Percentiles rank a stretch among this genome's conserved stretches.
Conservation (phyloP, 495 filamentous ascomycete species). For the Daldinia loculata region DNA sequence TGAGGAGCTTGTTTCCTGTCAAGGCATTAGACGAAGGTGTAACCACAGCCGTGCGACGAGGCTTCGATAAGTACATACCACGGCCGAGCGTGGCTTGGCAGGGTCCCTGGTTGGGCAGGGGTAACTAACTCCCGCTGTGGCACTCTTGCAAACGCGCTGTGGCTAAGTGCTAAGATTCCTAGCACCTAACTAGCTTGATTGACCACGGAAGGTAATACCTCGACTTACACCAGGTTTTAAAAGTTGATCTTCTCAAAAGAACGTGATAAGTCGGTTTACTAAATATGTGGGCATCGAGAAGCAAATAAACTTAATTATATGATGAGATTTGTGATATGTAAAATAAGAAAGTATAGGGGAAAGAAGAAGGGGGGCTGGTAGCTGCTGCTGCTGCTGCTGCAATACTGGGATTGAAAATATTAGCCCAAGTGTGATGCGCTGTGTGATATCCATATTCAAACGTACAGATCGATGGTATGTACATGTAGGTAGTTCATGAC, state of each 20-base stretch:
- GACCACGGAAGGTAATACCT: no score
- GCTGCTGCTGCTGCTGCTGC: not conserved
- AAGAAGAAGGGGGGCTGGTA: not conserved
- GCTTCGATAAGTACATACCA: conserved; percentile 15
- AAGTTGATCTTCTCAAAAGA: no score
- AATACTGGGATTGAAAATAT: not conserved
- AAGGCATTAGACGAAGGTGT: conserved; percentile 9
- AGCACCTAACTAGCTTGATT: not conserved
- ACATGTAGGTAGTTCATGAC: no score
- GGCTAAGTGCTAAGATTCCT: conserved; percentile 10
- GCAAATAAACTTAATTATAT: no score
- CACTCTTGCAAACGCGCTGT: conserved; percentile 20
- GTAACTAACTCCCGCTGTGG: not conserved
- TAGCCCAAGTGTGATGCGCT: not conserved
- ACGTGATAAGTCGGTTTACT: no score
- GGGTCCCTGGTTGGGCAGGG: conserved; percentile 18
- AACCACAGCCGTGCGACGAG: conserved; percentile 34
- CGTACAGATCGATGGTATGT: no score
- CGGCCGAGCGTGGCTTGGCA: conserved; percentile 5
- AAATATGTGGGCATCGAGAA: no score
- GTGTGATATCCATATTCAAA: not conserved
- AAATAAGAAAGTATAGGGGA: not conserved
- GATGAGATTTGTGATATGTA: no score
- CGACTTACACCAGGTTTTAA: no score
- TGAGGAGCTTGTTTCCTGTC: conserved; percentile 2